phyloP scores from a whole-genome alignment of 2,329 filamentous ascomycete species.

The Xylaria arbuscula region DNA sequence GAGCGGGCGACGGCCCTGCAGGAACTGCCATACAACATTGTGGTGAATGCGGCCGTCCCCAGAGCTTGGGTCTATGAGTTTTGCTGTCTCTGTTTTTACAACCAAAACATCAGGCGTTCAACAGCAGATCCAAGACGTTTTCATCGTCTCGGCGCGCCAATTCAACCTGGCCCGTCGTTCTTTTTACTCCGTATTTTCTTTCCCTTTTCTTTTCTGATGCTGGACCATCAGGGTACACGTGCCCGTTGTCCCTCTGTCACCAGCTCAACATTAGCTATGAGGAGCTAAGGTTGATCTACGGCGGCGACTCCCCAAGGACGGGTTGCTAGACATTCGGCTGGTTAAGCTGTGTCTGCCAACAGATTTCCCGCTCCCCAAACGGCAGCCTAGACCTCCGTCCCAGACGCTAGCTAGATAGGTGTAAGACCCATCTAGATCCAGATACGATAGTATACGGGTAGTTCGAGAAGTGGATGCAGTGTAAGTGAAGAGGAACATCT shows the following conservation, averaged over 20 bases:
- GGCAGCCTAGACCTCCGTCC: neutral
- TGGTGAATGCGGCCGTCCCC: conserved; percentile 60
- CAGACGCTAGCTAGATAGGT: neutral
- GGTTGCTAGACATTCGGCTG: neutral
- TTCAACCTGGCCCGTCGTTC: conserved; percentile 72
- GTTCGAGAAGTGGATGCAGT: conserved; percentile 3
- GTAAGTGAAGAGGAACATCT: conserved; percentile 3
- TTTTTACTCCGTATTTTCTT: conserved; percentile 41
- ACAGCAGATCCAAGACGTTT: conserved; percentile 77
- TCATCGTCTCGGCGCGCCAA: conserved; percentile 68
- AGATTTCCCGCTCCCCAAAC: neutral
- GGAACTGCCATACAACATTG: conserved; percentile 79
- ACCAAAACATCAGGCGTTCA: conserved; percentile 86
- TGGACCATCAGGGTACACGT: conserved; percentile 8
- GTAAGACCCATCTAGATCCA: conserved; percentile 4
- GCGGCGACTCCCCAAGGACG: conserved; percentile 1
- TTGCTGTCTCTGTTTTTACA: conserved; percentile 85
- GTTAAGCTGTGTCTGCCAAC: neutral
- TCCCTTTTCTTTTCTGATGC: conserved; percentile 10
- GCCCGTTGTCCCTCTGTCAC: conserved; percentile 6
- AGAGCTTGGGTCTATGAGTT: conserved; percentile 72
- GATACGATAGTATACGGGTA: neutral
- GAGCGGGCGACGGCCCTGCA: conserved; percentile 50
- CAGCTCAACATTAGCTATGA: conserved; percentile 18
- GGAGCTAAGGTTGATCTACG: neutral